Evolutionary conservation across 805 yeast genomes (phyloP), one percentile per base, ranked within the genome.

Genomic region (Nakazawaea ambrosiae): DNA sequence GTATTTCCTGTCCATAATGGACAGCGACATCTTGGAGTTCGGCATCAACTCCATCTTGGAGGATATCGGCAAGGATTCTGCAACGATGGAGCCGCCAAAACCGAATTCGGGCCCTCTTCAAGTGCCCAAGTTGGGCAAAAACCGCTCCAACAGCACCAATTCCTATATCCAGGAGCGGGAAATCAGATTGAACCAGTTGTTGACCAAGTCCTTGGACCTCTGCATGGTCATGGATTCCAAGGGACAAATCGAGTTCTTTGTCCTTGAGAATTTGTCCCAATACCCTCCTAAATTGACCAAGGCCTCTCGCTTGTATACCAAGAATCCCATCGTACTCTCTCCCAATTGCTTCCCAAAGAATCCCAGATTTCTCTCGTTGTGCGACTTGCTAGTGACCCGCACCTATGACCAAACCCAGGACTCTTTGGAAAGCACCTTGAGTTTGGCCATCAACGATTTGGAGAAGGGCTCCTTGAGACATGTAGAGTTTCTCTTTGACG

Each of bases 201-300:
- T 49, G 42, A 50, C 43, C n/a, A 39, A 50, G 3, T 47, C 57
- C 17, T 47, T 52, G 2, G 65, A 63, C 14, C 55, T 71, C 2
- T 75, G 72, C 43, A 39, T 69, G 48, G 61, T 61, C 0, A 48
- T 78, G 4, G 66, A 72, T 24, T 49, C 50, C 6, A 34, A 49
- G 3, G 78, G 81, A 0, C 43, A 51, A 1, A 61, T 69, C 2
- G 58, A 61, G 2, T 49, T 76, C 0, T 69, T 66, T 47, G 60
- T 72, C 2, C 48, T 83, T 25, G 63, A 65, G 17, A 75, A 79
- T 49, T 50, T 81, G 11, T 63, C 74, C 1, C 54, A 58, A 17
- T 61, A 62, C 43, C 82, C 83, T 1, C 86, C 87, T 19, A 70
- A 69, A 38, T 62, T 68, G 24, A 61, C 79, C 43, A 46, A 53